A percentile compares a stretch with the other conserved stretches of the same genome.
Evolutionary conservation across 345 rosid genomes (phyloP).

Genomic region (Citrus medica): DNA sequence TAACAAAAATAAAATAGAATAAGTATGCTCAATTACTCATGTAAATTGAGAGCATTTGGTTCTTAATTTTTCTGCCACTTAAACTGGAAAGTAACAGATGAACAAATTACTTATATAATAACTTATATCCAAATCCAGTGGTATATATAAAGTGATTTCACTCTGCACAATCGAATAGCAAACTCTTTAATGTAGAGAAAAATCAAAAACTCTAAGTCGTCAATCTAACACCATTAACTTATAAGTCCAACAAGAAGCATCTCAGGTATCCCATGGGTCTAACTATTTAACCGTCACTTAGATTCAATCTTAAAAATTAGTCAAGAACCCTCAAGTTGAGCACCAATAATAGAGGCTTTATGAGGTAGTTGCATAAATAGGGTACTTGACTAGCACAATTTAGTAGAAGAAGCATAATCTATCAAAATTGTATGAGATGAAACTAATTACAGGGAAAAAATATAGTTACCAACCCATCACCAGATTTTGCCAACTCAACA

Average conservation of each 20-base stretch:
- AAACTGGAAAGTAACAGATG: not conserved
- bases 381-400: not conserved
- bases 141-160: not conserved
- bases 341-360: not conserved
- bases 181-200: too few species aligned
- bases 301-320: not conserved
- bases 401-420: not conserved
- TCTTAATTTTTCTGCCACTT: not conserved
- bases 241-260: not conserved
- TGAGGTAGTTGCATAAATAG: not conserved
- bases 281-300: not conserved
- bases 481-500: conserved; percentile 56
- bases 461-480: conserved; percentile 46
- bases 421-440: not conserved
- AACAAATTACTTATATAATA: not conserved
- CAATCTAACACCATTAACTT: not conserved
- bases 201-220: too few species aligned
- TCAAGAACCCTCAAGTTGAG: not conserved
- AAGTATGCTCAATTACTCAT: not conserved
- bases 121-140: not conserved
- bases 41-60: not conserved
- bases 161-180: not conserved
- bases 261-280: not conserved
- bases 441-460: not conserved
- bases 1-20: not conserved